Conservation (phyloP, 2,329 filamentous ascomycete genomes). For the Gaeumannomyces sp. region DNA sequence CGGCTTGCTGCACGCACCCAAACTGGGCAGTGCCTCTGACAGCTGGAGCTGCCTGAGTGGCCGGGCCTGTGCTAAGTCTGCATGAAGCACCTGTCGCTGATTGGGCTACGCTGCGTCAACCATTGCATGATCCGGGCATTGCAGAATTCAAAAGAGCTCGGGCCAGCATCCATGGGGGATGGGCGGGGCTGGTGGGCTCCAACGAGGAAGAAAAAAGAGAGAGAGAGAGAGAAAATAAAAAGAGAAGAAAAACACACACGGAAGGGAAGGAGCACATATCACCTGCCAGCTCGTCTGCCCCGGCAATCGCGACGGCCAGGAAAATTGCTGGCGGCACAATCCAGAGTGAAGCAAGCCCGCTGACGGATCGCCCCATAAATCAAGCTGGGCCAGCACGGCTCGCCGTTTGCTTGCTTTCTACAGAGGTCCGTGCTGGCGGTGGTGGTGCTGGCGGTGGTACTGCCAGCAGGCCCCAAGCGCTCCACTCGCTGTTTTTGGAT, state of each 20-base stretch:
- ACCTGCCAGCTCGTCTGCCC: not conserved
- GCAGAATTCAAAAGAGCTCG: conserved; percentile 6
- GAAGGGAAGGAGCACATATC: not conserved
- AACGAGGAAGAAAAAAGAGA: conserved; percentile 1
- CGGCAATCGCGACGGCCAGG: not conserved
- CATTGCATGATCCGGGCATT: conserved; percentile 14
- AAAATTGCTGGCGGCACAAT: not conserved
- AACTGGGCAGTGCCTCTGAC: conserved; percentile 13
- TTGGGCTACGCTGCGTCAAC: conserved; percentile 12
- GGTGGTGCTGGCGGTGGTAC: not conserved
- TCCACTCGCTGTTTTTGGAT: not conserved
- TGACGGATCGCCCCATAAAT: not conserved
- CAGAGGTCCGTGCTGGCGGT: not conserved
- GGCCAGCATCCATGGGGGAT: not conserved
- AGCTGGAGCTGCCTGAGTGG: conserved; percentile 18
- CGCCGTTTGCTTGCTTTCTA: not conserved
- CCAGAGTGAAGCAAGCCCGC: not conserved
- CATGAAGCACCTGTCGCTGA: conserved; percentile 10
- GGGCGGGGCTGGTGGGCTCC: not conserved
- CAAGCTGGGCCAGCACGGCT: not conserved
- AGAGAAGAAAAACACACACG: conserved; percentile 3
- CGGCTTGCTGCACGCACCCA: not conserved
- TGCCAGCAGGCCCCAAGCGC: too few relatives aligned
- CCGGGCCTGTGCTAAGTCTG: conserved; percentile 7
- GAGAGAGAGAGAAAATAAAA: conserved; percentile 1